These are phyloP conservation scores for Aspergillus bombycis DNA, from an alignment of 2,329 filamentous ascomycete species.

Conservation along the genomic window DNA sequence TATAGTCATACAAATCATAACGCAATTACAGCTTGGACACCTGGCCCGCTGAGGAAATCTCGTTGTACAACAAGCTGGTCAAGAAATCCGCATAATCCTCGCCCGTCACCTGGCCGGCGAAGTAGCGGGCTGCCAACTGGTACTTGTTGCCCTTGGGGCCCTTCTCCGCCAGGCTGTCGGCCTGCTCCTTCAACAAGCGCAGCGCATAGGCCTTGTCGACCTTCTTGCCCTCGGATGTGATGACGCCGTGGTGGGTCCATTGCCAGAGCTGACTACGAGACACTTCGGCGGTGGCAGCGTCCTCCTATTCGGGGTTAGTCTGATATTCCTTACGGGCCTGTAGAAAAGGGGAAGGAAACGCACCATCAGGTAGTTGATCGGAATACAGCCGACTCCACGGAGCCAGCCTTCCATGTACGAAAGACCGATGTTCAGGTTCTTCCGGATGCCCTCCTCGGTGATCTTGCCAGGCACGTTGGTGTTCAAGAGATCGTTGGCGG, in stretches of 20 bases:
- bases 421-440: slow-evolving; percentile 96
- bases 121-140: slow-evolving; percentile 88
- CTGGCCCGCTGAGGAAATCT: slow-evolving; percentile 62
- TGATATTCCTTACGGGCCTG: neutral
- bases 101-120: slow-evolving; percentile 87
- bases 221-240: slow-evolving; percentile 83
- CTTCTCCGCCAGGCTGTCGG: slow-evolving; percentile 72
- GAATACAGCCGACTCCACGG: slow-evolving; percentile 90
- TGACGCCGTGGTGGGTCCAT: slow-evolving; percentile 76
- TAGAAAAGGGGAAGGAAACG: slow-evolving; percentile 21
- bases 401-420: slow-evolving; percentile 99
- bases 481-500: slow-evolving; percentile 89
- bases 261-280: slow-evolving; percentile 95
- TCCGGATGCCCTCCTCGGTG: slow-evolving; percentile 92
- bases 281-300: slow-evolving; percentile 95
- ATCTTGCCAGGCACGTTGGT: slow-evolving; percentile 95
- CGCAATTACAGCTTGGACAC: slow-evolving; percentile 64
- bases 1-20: slow-evolving; percentile 19
- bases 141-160: slow-evolving; percentile 89
- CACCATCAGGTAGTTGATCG: slow-evolving; percentile 94
- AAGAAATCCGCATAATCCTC: slow-evolving; percentile 98
- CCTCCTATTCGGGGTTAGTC: slow-evolving; percentile 58
- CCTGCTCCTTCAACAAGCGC: slow-evolving; percentile 82
- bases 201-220: slow-evolving; percentile 92
- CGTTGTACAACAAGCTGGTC: slow-evolving; percentile 76